Evolutionary conservation across 225 moss, liverwort and hornwort species (phyloP).

Genomic region (Climacium dendroides): DNA sequence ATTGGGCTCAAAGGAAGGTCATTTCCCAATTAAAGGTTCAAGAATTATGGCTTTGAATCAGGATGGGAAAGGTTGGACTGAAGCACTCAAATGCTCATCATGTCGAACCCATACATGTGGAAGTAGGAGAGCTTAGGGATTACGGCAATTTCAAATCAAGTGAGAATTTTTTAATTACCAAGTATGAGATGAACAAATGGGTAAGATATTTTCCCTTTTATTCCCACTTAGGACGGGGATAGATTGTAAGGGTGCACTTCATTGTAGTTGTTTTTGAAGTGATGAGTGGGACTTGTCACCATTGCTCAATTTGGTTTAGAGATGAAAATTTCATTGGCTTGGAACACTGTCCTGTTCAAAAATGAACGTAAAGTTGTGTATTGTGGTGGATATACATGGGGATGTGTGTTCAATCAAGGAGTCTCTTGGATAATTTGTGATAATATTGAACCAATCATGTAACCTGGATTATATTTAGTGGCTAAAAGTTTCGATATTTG

Average conservation of each 20-base stretch:
- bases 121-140: fast-evolving
- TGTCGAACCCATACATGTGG: not conserved
- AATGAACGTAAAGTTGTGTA: not conserved
- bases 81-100: not conserved
- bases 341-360: not conserved
- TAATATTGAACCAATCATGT: not conserved
- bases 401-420: not conserved
- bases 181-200: not conserved
- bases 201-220: not conserved
- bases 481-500: no score
- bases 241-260: not conserved
- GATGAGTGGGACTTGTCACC: not conserved
- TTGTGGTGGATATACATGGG: not conserved
- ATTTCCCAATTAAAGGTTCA: no score
- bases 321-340: not conserved
- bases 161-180: not conserved
- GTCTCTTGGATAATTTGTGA: not conserved
- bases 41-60: not conserved
- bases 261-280: not conserved
- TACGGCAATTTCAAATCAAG: not conserved
- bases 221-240: fast-evolving
- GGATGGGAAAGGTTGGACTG: not conserved
- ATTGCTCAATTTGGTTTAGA: not conserved
- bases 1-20: not conserved
- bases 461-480: not conserved